Evolutionary conservation across 169 alveolate genomes (phyloP).

Genomic region (Plasmodium gonderi): DNA sequence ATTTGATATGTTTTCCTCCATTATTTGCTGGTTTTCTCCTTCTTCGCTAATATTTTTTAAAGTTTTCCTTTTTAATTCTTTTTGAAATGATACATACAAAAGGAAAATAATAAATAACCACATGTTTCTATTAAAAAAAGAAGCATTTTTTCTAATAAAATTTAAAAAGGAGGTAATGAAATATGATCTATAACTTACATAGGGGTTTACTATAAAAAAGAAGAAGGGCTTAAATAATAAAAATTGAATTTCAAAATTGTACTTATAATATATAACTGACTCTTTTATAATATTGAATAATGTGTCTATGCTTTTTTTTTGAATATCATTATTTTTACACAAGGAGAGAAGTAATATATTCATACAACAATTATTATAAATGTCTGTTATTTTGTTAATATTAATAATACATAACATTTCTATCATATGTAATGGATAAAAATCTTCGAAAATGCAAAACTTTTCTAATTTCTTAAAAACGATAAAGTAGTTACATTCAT

Average conservation of each 20-base stretch:
- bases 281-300: conserved; percentile 68
- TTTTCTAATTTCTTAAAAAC: conserved; percentile 58
- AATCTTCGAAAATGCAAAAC: conserved; percentile 71
- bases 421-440: conserved; percentile 70
- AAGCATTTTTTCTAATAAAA: conserved; percentile 61
- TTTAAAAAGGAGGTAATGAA: conserved; percentile 49
- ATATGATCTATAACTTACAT: conserved; percentile 46
- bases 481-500: conserved; percentile 18
- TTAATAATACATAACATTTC: conserved; percentile 69
- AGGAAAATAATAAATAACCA: conserved; percentile 70
- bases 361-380: conserved; percentile 67
- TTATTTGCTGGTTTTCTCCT: conserved; percentile 8
- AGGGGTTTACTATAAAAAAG: conserved; percentile 61
- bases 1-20: conserved; percentile 44
- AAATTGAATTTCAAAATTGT: conserved; percentile 58
- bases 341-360: conserved; percentile 43
- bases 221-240: conserved; percentile 60
- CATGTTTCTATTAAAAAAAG: conserved; percentile 50
- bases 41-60: neutral
- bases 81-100: conserved; percentile 45
- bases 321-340: conserved; percentile 71
- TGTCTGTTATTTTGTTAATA: conserved; percentile 30
- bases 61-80: conserved; percentile 43
- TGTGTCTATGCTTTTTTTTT: conserved; percentile 60
- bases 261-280: conserved; percentile 33